Percentiles rank a stretch among this genome's conserved stretches.
Conservation (phyloP, 306 rosid genomes). For the Acacia acuminata region DNA sequence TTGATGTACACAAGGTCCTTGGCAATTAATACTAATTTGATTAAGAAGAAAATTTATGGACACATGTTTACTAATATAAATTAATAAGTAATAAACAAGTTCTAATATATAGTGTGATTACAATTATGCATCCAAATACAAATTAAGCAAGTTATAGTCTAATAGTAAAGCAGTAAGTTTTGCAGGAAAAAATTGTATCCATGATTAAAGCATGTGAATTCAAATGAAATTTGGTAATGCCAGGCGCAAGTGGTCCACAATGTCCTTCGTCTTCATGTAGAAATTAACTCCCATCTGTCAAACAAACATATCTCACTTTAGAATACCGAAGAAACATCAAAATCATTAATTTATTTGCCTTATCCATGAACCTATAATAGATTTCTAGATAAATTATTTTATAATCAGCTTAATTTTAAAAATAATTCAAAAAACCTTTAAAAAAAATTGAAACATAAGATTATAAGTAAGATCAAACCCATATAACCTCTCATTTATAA, state of each 20-base stretch:
- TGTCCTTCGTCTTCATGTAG: conserved; percentile 1
- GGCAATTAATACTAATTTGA: not conserved
- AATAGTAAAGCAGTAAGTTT: too few relatives aligned
- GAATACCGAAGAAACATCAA: not conserved
- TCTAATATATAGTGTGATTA: not conserved
- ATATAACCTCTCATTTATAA: too few relatives aligned
- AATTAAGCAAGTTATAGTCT: too few relatives aligned
- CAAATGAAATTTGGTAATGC: conserved; percentile 4
- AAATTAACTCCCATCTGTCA: conserved; percentile 18
- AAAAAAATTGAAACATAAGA: not conserved
- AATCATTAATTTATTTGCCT: not conserved
- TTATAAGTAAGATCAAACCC: too few relatives aligned
- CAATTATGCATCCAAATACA: too few relatives aligned
- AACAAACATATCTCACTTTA: not conserved
- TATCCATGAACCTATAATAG: not conserved
- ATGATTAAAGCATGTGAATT: not conserved
- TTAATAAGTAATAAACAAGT: not conserved
- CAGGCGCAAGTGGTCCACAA: not conserved
- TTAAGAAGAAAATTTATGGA: not conserved
- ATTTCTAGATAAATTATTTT: not conserved
- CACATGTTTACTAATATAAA: not conserved
- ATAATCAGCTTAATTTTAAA: not conserved
- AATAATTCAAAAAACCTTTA: too few relatives aligned
- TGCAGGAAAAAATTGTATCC: too few relatives aligned
- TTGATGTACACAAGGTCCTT: too few relatives aligned